A percentile compares a stretch with the other conserved stretches of the same genome.
phyloP scores from a whole-genome alignment of 140 eudicot species.

The Ambrosia hybrid region DNA sequence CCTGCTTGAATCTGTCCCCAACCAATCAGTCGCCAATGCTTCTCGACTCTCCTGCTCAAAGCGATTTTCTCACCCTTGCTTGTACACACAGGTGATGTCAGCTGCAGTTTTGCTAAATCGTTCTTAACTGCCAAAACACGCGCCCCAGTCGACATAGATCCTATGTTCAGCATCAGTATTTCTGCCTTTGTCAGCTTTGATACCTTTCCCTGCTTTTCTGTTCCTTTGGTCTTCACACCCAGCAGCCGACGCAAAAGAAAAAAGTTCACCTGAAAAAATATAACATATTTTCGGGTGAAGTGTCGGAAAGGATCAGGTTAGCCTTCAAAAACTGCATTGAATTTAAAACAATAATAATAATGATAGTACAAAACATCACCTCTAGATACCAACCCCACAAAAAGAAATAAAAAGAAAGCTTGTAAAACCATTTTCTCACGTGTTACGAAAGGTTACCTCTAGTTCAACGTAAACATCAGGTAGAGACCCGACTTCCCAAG shows the following conservation, averaged over 20 bases:
- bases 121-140: constrained; percentile 84
- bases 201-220: constrained; percentile 92
- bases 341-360: too few species aligned
- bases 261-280: constrained; percentile 68
- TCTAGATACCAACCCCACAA: background rate
- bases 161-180: constrained; percentile 93
- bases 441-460: constrained; percentile 47
- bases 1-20: constrained; percentile 99
- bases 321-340: background rate
- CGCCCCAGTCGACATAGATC: constrained; percentile 97
- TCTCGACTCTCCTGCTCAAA: constrained; percentile 86
- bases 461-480: constrained; percentile 89
- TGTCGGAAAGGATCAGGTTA: constrained; percentile 44
- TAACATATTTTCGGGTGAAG: too few species aligned
- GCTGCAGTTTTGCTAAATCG: constrained; percentile 85
- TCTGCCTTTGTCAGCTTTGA: constrained; percentile 80
- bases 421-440: background rate
- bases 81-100: constrained; percentile 96
- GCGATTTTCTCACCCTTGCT: constrained; percentile 98
- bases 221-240: constrained; percentile 94
- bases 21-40: constrained; percentile 98
- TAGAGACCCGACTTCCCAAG: constrained; percentile 97
- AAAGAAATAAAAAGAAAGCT: background rate
- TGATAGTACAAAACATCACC: background rate
- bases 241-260: constrained; percentile 81